Percentiles rank a stretch among this genome's conserved stretches.
phyloP scores from a whole-genome alignment of 495 filamentous ascomycete species.

The Penicillium manginii region DNA sequence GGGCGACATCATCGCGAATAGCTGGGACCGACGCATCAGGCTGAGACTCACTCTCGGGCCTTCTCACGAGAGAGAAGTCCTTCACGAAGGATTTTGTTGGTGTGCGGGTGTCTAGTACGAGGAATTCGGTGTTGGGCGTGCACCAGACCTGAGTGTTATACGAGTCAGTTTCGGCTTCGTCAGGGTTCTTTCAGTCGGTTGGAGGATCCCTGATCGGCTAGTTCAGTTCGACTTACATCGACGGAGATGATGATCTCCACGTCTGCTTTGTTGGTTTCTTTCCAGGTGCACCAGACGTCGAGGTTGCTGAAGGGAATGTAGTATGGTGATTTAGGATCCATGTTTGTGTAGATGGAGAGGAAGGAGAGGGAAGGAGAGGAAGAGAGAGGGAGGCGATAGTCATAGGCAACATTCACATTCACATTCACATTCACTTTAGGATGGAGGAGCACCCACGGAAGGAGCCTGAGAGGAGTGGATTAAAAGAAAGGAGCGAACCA shows the following conservation, averaged over 20 bases:
- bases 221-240: conserved; percentile 30
- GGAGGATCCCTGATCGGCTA: no score
- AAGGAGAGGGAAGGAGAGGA: neutral
- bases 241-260: conserved; percentile 35
- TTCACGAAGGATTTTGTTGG: no score
- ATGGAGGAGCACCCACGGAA: no score
- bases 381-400: neutral
- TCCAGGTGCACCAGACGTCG: conserved; percentile 40
- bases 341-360: conserved; percentile 5
- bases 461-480: neutral
- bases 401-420: neutral
- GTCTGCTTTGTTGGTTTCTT: conserved; percentile 27
- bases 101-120: no score
- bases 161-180: no score
- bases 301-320: conserved; percentile 30
- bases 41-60: no score
- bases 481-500: conserved; percentile 9
- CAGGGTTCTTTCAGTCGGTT: no score
- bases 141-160: no score
- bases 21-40: no score
- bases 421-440: no score
- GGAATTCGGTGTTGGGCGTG: neutral
- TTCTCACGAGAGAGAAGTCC: no score
- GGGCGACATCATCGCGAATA: no score
- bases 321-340: conserved; percentile 11